Evolutionary conservation across 2,329 filamentous ascomycete genomes (phyloP), one percentile per base, ranked within the genome.

Genomic region (Neonectria punicea): DNA sequence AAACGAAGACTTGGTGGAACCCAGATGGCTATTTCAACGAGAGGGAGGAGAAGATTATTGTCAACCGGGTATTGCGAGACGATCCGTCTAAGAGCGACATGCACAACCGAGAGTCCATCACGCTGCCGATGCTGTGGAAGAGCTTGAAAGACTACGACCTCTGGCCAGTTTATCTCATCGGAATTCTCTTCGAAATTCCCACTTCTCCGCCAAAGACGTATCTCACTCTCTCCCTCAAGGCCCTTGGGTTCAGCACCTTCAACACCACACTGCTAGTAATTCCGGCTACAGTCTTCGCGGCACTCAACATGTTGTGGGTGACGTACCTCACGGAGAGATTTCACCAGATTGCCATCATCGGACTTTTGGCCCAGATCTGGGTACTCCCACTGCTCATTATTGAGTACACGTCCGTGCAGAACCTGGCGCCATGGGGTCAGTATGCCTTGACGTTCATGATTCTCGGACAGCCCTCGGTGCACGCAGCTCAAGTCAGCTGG

Each of bases 21-120:
- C 83, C 83, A 3, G 80, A 84, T 9, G 86, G 86, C 1, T 89
- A 85, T 82, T 89, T 87, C 74, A 85, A 74, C 2, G 83, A 87
- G 57, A 80, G 81, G 2, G 87, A 89, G 66, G 85, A 89, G 65
- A 82, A 82, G 66, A 89, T 89, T 51, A 81, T 89, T 53, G 84
- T 89, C 22, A 89, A 88, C 67, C 78, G 86, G 1, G 80, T 85
- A 11, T 76, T 81, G 2, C 82, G 87, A 1, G 87, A 89, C 55
- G 87, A 88, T 61, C 86, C 86, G 1, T 82, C 81, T 5, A 86
- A 86, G 70, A 81, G 82, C 47, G 83, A 84, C 60, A 86, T 88
- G 82, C 83, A 86, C 70, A 87, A 87, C 65, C 82, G 85, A 4
- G 80, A 87, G 70, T 81, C 82, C 0, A 80, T 88, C 30, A 85